Base-by-base conservation (phyloP, 371 early-diverging fungal genomes). In the Haplosporangium sp. region DNA sequence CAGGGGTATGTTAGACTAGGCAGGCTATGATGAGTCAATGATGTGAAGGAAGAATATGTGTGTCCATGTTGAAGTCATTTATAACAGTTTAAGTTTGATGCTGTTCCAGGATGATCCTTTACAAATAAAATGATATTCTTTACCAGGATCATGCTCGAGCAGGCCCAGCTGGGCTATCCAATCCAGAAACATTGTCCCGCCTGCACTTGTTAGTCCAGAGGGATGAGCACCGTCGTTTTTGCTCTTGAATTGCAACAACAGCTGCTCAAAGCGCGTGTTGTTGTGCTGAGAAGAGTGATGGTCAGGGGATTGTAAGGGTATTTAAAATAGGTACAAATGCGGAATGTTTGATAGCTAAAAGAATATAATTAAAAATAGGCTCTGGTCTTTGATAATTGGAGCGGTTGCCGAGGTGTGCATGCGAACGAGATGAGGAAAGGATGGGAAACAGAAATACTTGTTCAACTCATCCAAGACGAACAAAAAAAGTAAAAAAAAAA, bases 81-180 rank as follows among this genome's bases (percentile, higher is more conserved):
- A 27, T 27, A 27, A 27, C 27, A 27, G 27, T 27, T 27, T 27
- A 27, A 27, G 27, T 27, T 27, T 27, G 27, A 27, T 27, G 27
- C 27, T 27, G 27, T 27, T 27, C 27, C 27, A 27, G 27, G 27
- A 27, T 27, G 27, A 27, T 27, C 27, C 27, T 27, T 27, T 27
- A 27, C 27, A 27, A 27, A 27, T 27, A 27, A 27, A 27, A 27
- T 27, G 27, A 27, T 0, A 27, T 27, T 27, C 27, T 27, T 27
- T 88, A 92, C 94, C 92, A 71, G 91, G 84, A 78, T 89, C 86
- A 83, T 89, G 92, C 63, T 87, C 81, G 71, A 93, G 85, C 67
- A 93, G 86, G 27, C 86, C 85, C 60, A 93, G 87, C 82, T 91
- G 89, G 57, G 87, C 85, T 69, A 91, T 91, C 86, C 92, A 89